A percentile compares a stretch with the other conserved stretches of the same genome.
Evolutionary conservation across 495 filamentous ascomycete species (phyloP).

Genomic region (Mytilinidion resinicola): DNA sequence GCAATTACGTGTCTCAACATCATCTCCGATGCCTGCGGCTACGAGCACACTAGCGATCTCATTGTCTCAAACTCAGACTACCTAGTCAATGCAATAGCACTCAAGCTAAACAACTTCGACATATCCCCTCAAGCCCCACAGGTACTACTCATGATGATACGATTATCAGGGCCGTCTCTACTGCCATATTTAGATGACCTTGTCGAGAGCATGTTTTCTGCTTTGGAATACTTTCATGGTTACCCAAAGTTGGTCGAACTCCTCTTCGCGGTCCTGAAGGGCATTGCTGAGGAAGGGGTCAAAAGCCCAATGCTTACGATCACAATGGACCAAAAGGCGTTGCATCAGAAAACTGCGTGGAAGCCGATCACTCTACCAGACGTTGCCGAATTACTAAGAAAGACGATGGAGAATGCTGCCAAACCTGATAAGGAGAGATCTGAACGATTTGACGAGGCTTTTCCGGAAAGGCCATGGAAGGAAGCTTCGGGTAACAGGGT

Average conservation of each 20-base stretch:
- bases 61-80: slow-evolving; percentile 94
- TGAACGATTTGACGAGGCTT: slow-evolving; percentile 5
- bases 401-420: not conserved
- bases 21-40: slow-evolving; percentile 68
- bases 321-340: slow-evolving; percentile 28
- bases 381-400: slow-evolving; percentile 6
- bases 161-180: slow-evolving; percentile 70
- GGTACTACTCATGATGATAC: slow-evolving; percentile 92
- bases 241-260: slow-evolving; percentile 80
- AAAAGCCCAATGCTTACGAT: slow-evolving; percentile 57
- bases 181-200: slow-evolving; percentile 90
- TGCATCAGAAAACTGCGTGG: not conserved
- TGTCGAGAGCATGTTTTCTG: slow-evolving; percentile 80
- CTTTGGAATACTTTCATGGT: slow-evolving; percentile 87
- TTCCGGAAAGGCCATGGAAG: slow-evolving; percentile 21
- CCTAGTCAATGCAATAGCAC: slow-evolving; percentile 83
- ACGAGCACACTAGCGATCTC: slow-evolving; percentile 64
- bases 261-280: slow-evolving; percentile 73
- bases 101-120: slow-evolving; percentile 86
- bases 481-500: not conserved
- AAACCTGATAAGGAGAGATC: slow-evolving; percentile 14
- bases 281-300: slow-evolving; percentile 74
- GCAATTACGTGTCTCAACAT: slow-evolving; percentile 78
- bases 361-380: not conserved
- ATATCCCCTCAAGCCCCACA: slow-evolving; percentile 85